Conservation (phyloP, 805 yeast species). For the Pichia nakasei region DNA sequence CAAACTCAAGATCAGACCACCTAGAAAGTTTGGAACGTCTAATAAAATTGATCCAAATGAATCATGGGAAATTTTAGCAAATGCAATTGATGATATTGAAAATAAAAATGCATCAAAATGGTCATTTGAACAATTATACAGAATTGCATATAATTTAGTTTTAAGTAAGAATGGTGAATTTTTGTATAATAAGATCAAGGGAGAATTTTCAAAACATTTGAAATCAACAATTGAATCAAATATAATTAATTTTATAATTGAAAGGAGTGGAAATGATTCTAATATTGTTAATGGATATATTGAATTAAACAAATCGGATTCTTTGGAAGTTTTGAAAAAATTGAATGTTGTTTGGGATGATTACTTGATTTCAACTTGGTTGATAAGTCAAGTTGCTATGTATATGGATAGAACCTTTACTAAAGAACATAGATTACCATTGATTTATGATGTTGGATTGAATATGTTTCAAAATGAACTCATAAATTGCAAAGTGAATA, state of each 20-base stretch:
- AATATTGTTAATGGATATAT: not conserved
- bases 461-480: slow-evolving; percentile 55
- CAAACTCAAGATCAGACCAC: slow-evolving; percentile 58
- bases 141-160: slow-evolving; percentile 71
- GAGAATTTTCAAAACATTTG: slow-evolving; percentile 40
- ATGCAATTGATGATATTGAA: slow-evolving; percentile 67
- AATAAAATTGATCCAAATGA: slow-evolving; percentile 44
- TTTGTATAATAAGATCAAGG: slow-evolving; percentile 53
- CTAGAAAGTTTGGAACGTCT: slow-evolving; percentile 35
- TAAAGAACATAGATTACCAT: slow-evolving; percentile 51
- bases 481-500: slow-evolving; percentile 33
- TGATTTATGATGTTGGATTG: slow-evolving; percentile 68
- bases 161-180: slow-evolving; percentile 57
- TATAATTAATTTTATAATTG: not conserved
- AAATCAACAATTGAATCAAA: slow-evolving; percentile 21
- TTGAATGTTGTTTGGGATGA: slow-evolving; percentile 54
- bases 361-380: slow-evolving; percentile 61
- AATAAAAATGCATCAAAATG: slow-evolving; percentile 61
- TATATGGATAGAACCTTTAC: slow-evolving; percentile 82
- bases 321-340: slow-evolving; percentile 23
- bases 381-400: slow-evolving; percentile 78
- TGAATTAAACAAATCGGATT: slow-evolving; percentile 1
- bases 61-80: slow-evolving; percentile 55
- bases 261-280: not conserved
- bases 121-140: slow-evolving; percentile 75